Base-by-base conservation (phyloP, 495 filamentous ascomycete genomes). In the Chaetomium cochliodes region DNA sequence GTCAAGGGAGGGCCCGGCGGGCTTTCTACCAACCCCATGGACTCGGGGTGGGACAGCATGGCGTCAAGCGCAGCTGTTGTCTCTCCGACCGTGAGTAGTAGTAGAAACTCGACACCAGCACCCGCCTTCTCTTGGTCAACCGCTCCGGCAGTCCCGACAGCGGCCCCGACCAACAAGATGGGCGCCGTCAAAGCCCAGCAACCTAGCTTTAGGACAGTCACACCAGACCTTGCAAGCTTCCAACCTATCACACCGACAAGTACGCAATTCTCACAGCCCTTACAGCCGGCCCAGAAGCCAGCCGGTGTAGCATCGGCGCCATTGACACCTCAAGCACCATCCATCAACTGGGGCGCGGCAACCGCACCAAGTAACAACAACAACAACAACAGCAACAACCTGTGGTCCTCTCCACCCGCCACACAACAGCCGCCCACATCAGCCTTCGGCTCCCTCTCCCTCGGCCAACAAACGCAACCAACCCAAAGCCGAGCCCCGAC, bases 1-100 rank as follows among this genome's bases (percentile, higher is more conserved):
- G 92, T 98, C 16, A 89, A 92, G 70, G 93, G 93, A 16, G 82
- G 76, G 44, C 30, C 67, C 41, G 58, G 65, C 13, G 56, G 52
- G 0, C 49, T 64, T 3, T 60, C 70, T 2, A 64, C 61, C 20
- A 77, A 76, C 61, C 62, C 80, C 6, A 65, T 80, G 65, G 78
- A 83, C 67, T 67, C 65, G 18, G 74, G 77, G 13, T 84, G 80
- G 82, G 80, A 81, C 51, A 66, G 28, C 26, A 52, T 70, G 37
- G 51, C 70, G 3, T 20, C 67, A 8, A 57, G 69, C 20, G 63
- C 76, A 3, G 50, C 70, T n/a, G 64, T 69, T 6, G 49, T 72
- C n/a, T 71, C 73, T 18, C 56, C 75, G 1, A 51, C 61, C 23
- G 46, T 67, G 20, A 65, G 67, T 8, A 67, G 67, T 8, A 67